These are phyloP conservation scores for Curvularia sp. DNA, from an alignment of 2,329 filamentous ascomycete genomes.

Conservation along the genomic window DNA sequence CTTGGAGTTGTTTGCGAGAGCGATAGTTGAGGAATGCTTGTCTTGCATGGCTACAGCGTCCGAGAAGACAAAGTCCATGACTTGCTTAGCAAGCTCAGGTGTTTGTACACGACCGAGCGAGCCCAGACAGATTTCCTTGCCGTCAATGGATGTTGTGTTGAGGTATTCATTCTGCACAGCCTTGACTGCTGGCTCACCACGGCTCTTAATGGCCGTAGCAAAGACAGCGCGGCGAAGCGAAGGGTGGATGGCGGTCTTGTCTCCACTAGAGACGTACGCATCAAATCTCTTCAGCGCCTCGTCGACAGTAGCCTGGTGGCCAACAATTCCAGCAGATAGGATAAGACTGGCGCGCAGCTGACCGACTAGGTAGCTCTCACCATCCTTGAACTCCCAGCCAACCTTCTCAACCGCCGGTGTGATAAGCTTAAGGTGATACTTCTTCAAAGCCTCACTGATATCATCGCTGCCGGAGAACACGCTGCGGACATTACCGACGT, in stretches of 20 bases:
- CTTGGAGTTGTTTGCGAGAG: constrained; percentile 74
- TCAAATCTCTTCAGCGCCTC: constrained; percentile 83
- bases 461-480: constrained; percentile 80
- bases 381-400: constrained; percentile 82
- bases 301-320: constrained; percentile 73
- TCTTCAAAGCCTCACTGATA: constrained; percentile 75
- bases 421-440: constrained; percentile 80
- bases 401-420: constrained; percentile 76
- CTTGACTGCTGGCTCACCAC: constrained; percentile 72
- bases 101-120: constrained; percentile 79
- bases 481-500: constrained; percentile 78
- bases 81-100: constrained; percentile 69
- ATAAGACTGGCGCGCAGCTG: constrained; percentile 86
- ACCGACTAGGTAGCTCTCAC: constrained; percentile 81
- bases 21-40: constrained; percentile 79
- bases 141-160: constrained; percentile 83
- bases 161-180: constrained; percentile 85
- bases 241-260: constrained; percentile 76
- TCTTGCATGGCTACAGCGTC: constrained; percentile 86
- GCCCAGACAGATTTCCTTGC: constrained; percentile 82
- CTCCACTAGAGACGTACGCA: constrained; percentile 72
- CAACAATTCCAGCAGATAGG: constrained; percentile 73
- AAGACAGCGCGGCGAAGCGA: constrained; percentile 83
- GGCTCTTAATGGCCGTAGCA: constrained; percentile 77
- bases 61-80: constrained; percentile 79